Evolutionary conservation across 2,329 filamentous ascomycete genomes (phyloP).

Genomic region (Fusarium algeriense): DNA sequence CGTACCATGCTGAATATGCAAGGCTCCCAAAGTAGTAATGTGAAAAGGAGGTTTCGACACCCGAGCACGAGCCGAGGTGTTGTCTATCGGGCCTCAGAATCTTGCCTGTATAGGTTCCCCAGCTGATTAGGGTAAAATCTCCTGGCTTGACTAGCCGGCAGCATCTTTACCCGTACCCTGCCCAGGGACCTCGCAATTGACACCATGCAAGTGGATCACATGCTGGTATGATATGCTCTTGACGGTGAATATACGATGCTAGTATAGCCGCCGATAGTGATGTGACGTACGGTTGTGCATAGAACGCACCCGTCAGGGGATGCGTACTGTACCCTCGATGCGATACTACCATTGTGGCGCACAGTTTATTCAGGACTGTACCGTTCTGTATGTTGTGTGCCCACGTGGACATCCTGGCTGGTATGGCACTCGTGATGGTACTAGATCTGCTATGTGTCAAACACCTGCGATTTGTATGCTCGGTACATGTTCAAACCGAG

Average conservation of each 20-base stretch:
- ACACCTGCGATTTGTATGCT: not conserved
- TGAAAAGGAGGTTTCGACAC: conserved; percentile 27
- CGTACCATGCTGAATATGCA: conserved; percentile 46
- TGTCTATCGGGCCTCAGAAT: conserved; percentile 25
- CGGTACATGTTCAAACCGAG: not conserved
- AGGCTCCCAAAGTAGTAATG: conserved; percentile 39
- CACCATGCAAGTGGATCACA: conserved; percentile 45
- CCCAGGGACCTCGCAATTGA: conserved; percentile 35
- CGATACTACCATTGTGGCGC: not conserved
- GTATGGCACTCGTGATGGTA: conserved; percentile 1
- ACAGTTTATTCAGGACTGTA: not conserved
- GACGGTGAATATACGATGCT: conserved; percentile 18
- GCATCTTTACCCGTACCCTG: conserved; percentile 20
- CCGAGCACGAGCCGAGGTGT: conserved; percentile 37
- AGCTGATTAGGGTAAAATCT: conserved; percentile 7
- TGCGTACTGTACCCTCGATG: conserved; percentile 2
- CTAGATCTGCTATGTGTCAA: conserved; percentile 10
- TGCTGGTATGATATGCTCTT: conserved; percentile 23
- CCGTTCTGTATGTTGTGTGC: not conserved
- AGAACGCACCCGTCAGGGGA: not conserved
- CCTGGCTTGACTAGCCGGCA: conserved; percentile 4
- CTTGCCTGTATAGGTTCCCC: not conserved
- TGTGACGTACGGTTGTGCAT: conserved; percentile 7
- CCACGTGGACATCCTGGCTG: not conserved
- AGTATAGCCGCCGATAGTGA: conserved; percentile 6